These are phyloP conservation scores for Juncus effusus DNA, from an alignment of 176 grass and related monocot species.

Conservation along the genomic window DNA sequence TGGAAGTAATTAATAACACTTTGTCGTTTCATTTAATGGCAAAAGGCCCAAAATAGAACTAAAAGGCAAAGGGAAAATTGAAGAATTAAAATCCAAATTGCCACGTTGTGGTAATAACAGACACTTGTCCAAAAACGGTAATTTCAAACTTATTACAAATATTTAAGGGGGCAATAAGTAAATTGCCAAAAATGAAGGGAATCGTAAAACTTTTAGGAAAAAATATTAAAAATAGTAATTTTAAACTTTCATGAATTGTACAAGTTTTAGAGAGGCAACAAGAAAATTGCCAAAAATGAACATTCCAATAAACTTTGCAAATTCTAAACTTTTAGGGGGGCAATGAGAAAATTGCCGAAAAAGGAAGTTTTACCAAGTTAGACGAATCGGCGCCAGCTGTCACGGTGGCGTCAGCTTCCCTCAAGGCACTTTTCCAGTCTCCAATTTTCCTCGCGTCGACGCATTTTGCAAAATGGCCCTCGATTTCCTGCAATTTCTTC, in stretches of 20 bases:
- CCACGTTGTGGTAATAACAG: too few relatives aligned
- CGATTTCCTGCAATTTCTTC: slow-evolving; percentile 70
- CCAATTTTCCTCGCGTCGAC: slow-evolving; percentile 62
- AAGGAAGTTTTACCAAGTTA: slow-evolving; percentile 50
- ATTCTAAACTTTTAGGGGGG: background rate
- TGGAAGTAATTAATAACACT: slow-evolving; percentile 5
- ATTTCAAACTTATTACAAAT: too few relatives aligned
- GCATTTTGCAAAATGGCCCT: slow-evolving; percentile 57
- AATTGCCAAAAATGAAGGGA: too few relatives aligned
- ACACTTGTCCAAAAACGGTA: too few relatives aligned
- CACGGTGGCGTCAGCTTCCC: slow-evolving; percentile 89
- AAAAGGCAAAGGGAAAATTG: background rate
- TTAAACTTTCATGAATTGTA: too few relatives aligned
- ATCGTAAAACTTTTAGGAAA: too few relatives aligned
- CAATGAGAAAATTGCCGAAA: background rate
- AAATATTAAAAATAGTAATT: background rate
- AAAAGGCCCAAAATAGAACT: background rate
- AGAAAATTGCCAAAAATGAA: background rate
- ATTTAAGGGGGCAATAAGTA: too few relatives aligned
- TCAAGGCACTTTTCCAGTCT: slow-evolving; percentile 77
- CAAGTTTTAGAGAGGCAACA: too few relatives aligned
- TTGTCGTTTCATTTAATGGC: background rate
- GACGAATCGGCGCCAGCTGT: slow-evolving; percentile 70
- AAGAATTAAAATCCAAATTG: too few relatives aligned
- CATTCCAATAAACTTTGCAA: background rate